Evolutionary conservation across 495 filamentous ascomycete species (phyloP).

Genomic region (Astrothelium subdiscretum): DNA sequence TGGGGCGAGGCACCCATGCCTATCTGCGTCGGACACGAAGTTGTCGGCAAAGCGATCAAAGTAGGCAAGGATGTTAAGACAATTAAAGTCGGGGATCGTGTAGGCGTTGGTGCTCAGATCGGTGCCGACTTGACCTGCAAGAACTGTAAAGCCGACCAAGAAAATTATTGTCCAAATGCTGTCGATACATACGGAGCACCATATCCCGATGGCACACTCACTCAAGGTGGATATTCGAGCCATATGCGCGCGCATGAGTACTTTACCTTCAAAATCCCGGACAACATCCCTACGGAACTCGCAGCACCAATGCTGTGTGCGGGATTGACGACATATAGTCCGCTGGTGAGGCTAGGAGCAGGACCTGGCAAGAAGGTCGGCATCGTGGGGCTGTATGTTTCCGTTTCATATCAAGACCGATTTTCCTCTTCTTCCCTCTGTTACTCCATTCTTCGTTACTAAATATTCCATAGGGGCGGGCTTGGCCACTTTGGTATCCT

Average conservation of each 20-base stretch:
- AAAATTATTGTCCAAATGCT: conserved; percentile 64
- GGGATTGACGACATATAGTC: conserved; percentile 69
- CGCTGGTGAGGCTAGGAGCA: conserved; percentile 60
- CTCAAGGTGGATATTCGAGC: conserved; percentile 55
- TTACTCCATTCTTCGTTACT: neutral
- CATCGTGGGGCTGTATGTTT: conserved; percentile 51
- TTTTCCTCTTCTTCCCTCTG: neutral
- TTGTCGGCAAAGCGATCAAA: conserved; percentile 55
- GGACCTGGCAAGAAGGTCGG: conserved; percentile 74
- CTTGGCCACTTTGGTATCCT: conserved; percentile 35
- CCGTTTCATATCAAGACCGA: too few species aligned
- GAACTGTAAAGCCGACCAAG: conserved; percentile 58
- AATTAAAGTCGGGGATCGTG: conserved; percentile 63
- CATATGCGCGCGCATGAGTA: conserved; percentile 68
- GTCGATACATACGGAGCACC: conserved; percentile 56
- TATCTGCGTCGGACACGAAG: conserved; percentile 64
- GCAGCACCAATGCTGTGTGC: conserved; percentile 88
- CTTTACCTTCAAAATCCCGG: conserved; percentile 72
- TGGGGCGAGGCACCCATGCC: conserved; percentile 61
- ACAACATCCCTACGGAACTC: conserved; percentile 48
- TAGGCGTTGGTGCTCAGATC: conserved; percentile 70
- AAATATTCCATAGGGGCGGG: conserved; percentile 23
- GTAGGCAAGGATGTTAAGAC: conserved; percentile 56
- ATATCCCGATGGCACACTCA: conserved; percentile 52
- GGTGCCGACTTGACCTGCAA: conserved; percentile 59